Conservation (phyloP, 2,329 filamentous ascomycete genomes). For the Triangularia verruculosa region DNA sequence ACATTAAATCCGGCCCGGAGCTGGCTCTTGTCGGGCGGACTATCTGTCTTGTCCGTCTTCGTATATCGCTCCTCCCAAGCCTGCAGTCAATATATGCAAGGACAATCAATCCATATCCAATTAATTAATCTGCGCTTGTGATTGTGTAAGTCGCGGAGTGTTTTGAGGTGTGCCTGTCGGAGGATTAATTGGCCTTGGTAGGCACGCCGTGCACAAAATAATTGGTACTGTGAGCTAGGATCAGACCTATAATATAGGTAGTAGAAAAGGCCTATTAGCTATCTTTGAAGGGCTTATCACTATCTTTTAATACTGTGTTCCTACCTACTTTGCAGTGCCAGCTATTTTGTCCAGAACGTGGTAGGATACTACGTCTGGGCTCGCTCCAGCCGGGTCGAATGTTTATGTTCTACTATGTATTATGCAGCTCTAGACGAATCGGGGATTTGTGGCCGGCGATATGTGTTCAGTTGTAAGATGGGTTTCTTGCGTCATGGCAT, state of each 20-base stretch:
- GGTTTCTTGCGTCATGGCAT: neutral
- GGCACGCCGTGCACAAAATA: no score
- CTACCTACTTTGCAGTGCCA: no score
- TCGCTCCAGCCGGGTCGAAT: neutral
- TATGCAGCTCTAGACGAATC: neutral
- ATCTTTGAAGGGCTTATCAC: no score
- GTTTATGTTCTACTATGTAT: neutral
- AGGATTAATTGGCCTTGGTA: neutral
- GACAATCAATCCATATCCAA: neutral
- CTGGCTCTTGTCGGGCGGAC: neutral
- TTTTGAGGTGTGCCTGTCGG: neutral
- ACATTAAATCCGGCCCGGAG: neutral
- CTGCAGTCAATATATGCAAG: neutral
- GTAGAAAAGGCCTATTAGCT: no score
- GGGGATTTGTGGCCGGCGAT: neutral
- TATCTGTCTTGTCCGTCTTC: neutral
- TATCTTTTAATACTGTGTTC: no score
- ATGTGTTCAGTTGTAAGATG: neutral
- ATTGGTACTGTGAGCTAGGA: no score
- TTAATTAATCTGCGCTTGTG: neutral
- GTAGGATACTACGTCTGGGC: neutral
- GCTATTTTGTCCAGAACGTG: no score
- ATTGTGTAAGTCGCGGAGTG: neutral
- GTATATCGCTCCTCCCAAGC: neutral
- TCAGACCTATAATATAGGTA: no score